Percentiles rank a stretch among this genome's conserved stretches.
phyloP scores from a whole-genome alignment of 805 yeast species.

The Wickerhamomyces ciferrii region DNA sequence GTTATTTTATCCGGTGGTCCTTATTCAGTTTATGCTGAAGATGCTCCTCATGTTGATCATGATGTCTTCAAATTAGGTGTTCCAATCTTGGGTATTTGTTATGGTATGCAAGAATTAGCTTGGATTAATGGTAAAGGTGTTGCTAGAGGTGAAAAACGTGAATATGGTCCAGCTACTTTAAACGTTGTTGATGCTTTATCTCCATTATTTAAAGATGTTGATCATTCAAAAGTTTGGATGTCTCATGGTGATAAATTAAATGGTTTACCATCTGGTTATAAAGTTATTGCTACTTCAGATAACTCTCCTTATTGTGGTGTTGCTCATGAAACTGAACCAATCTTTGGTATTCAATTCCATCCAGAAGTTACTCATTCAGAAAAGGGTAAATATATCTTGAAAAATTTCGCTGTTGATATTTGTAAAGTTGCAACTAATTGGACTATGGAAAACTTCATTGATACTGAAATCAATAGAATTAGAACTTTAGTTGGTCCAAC shows the following conservation, averaged over 20 bases:
- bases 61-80: slow-evolving; percentile 86
- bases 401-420: slow-evolving; percentile 88
- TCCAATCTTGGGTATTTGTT: slow-evolving; percentile 96
- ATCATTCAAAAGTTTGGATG: slow-evolving; percentile 98
- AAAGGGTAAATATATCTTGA: slow-evolving; percentile 81
- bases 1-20: slow-evolving; percentile 96
- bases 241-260: slow-evolving; percentile 96
- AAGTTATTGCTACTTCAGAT: slow-evolving; percentile 82
- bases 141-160: slow-evolving; percentile 94
- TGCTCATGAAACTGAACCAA: slow-evolving; percentile 63
- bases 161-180: slow-evolving; percentile 94
- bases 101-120: slow-evolving; percentile 98
- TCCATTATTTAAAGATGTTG: slow-evolving; percentile 81
- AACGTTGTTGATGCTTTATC: slow-evolving; percentile 62
- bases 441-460: slow-evolving; percentile 98
- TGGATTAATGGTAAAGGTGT: slow-evolving; percentile 94
- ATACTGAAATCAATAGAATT: slow-evolving; percentile 92
- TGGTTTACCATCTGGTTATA: slow-evolving; percentile 85
- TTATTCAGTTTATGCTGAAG: slow-evolving; percentile 92
- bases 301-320: slow-evolving; percentile 97
- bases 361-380: slow-evolving; percentile 98
- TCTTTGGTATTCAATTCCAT: slow-evolving; percentile 97
- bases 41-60: slow-evolving; percentile 96
- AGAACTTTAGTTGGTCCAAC: slow-evolving; percentile 90
- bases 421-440: slow-evolving; percentile 87